Evolutionary conservation across 2,329 filamentous ascomycete species (phyloP).

Genomic region (Thelonectria olida): DNA sequence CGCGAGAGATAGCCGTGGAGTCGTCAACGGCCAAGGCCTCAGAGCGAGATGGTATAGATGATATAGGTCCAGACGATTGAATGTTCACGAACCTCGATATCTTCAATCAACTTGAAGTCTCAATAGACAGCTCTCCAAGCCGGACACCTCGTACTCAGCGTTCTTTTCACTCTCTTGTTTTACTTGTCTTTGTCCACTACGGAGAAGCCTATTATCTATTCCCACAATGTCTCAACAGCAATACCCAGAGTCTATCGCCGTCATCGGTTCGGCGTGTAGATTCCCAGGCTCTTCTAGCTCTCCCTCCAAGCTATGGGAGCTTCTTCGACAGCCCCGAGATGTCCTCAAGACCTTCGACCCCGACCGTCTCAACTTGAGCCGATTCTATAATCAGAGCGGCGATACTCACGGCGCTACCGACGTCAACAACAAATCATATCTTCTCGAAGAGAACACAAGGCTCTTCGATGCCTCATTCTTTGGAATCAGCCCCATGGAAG

Average conservation of each 20-base stretch:
- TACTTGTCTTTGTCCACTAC: neutral
- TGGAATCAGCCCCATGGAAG: conserved; percentile 49
- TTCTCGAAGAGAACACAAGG: conserved; percentile 39
- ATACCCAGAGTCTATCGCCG: conserved; percentile 7
- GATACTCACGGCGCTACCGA: conserved; percentile 34
- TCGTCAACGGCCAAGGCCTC: no score
- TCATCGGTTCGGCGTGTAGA: conserved; percentile 4
- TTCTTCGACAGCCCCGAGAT: conserved; percentile 1
- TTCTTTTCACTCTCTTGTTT: conserved; percentile 3
- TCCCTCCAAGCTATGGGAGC: conserved; percentile 6
- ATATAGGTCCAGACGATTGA: neutral
- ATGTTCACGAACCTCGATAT: neutral
- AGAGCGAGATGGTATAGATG: neutral
- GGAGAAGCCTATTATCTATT: conserved; percentile 4
- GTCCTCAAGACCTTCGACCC: conserved; percentile 5
- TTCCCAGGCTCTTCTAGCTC: conserved; percentile 7
- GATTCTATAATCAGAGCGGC: neutral
- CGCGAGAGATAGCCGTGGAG: neutral
- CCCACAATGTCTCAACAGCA: conserved; percentile 11
- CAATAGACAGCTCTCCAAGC: conserved; percentile 5
- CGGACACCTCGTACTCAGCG: neutral
- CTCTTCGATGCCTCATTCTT: conserved; percentile 52
- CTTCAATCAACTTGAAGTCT: conserved; percentile 11
- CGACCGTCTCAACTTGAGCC: conserved; percentile 3
- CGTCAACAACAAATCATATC: conserved; percentile 44